Evolutionary conservation across 306 rosid genomes (phyloP).

Genomic region (Echinosophora koreensis): DNA sequence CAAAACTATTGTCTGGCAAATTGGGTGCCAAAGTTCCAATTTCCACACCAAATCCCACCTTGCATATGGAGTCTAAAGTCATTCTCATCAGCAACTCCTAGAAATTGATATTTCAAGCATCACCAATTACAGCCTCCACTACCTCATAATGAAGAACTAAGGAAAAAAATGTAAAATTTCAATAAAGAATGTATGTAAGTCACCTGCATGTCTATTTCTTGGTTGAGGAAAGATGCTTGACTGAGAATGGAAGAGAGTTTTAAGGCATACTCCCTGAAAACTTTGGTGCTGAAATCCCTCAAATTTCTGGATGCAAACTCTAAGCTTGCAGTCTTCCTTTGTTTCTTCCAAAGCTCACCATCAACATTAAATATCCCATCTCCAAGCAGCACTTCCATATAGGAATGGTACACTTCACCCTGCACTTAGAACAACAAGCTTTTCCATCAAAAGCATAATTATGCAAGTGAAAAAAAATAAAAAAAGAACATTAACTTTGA

Average conservation of each 20-base stretch:
- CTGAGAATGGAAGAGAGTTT: conserved; percentile 72
- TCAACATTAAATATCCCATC: conserved; percentile 93
- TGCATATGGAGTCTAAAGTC: conserved; percentile 94
- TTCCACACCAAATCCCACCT: conserved; percentile 97
- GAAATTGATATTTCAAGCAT: conserved; percentile 21
- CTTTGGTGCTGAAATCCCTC: conserved; percentile 84
- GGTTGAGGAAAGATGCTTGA: conserved; percentile 61
- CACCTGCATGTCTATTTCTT: conserved; percentile 90
- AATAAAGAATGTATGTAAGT: conserved; percentile 12
- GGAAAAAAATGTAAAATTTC: no score
- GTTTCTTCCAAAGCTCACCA: conserved; percentile 90
- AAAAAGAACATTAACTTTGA: neutral
- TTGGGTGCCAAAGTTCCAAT: conserved; percentile 82
- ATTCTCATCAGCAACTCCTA: conserved; percentile 93
- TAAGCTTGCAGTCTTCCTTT: conserved; percentile 90
- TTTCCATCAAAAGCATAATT: neutral
- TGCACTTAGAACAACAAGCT: conserved; percentile 45
- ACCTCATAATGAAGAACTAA: neutral
- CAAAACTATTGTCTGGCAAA: conserved; percentile 78
- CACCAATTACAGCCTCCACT: conserved; percentile 2
- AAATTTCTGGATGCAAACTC: conserved; percentile 95
- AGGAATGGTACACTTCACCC: conserved; percentile 91
- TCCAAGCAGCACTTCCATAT: conserved; percentile 94
- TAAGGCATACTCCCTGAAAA: conserved; percentile 74
- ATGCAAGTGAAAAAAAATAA: neutral